These are phyloP conservation scores for Cyberlindnera xishuangbannaensis DNA, from an alignment of 805 yeast species.

Conservation along the genomic window DNA sequence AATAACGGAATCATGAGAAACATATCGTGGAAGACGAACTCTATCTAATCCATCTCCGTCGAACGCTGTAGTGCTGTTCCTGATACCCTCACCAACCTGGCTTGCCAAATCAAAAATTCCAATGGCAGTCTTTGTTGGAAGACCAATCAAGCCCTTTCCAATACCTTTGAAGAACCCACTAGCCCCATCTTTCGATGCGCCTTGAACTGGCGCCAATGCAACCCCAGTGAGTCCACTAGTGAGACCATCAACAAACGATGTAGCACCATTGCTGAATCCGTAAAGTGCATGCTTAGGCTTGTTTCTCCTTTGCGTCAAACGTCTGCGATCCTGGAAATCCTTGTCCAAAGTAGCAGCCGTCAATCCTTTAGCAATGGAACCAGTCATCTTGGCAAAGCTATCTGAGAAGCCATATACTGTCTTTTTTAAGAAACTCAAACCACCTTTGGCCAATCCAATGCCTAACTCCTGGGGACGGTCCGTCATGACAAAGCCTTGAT, in stretches of 20 bases:
- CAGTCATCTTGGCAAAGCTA: constrained; percentile 87
- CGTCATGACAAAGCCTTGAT: constrained; percentile 88
- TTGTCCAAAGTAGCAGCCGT: constrained; percentile 86
- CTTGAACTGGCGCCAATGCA: constrained; percentile 86
- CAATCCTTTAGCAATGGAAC: constrained; percentile 90
- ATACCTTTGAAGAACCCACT: constrained; percentile 89
- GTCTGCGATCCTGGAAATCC: constrained; percentile 75
- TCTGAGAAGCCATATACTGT: constrained; percentile 94
- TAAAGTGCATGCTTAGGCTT: constrained; percentile 79
- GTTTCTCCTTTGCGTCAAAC: constrained; percentile 69
- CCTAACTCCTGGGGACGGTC: constrained; percentile 97
- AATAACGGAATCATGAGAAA: constrained; percentile 67
- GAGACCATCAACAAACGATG: constrained; percentile 79
- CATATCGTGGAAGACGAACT: constrained; percentile 75
- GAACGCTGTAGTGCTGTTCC: constrained; percentile 86
- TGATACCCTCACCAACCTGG: constrained; percentile 88
- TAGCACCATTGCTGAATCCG: constrained; percentile 82
- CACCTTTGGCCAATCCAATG: constrained; percentile 93
- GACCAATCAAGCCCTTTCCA: constrained; percentile 91
- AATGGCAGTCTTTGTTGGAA: constrained; percentile 95
- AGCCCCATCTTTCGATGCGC: constrained; percentile 85
- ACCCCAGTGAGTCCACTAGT: constrained; percentile 86
- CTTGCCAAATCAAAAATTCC: constrained; percentile 91
- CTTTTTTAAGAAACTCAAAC: constrained; percentile 87
- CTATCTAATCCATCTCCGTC: constrained; percentile 73